Base-by-base conservation (phyloP, 495 filamentous ascomycete genomes). In the Xylaria longipes region DNA sequence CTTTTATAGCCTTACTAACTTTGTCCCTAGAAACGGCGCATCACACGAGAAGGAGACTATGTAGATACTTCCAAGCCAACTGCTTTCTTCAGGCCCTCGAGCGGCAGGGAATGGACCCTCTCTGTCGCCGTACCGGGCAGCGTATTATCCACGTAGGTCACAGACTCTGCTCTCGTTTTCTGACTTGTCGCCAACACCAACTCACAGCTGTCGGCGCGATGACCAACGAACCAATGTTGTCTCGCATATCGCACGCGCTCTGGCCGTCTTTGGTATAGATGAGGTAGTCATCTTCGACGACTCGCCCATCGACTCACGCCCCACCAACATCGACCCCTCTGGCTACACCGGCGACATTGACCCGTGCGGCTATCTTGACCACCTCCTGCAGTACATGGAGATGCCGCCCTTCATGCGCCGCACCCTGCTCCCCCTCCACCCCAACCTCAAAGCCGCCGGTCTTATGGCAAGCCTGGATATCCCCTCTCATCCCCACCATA, bases 251-350 rank as follows among this genome's bases (percentile, higher is more conserved):
- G 92, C 91, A 3, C 90, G 93, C 27, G 91, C 91, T 17, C 81
- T 89, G 9, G 89, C 91, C 31, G 90, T 94, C 69, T 94, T 93
- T 76, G 90, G 87, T 71, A 87, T 94, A 65, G 93, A 95, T 74
- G 93, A 95, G 79, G 84, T 95, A 35, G 84, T 94, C 56, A 78
- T 94, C 67, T 94, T 90, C 77, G 87, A 93, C 60, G 92, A 94
- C 77, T 83, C 79, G 48, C 84, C 80, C 0, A 31, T 73, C 17
- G 76, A 80, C 41, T 77, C 80, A 27, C 84, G 82, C 52, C 75
- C 81, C 41, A 58, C 71, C 20, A 79, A 84, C 37, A 80, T 83
- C 29, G 81, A 86, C 48, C 76, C 81, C 20, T 82, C 84, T 8
- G 81, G 81, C 29, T 91, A 91, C 73, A 92, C 90, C 0, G 91